Conservation (phyloP, 768 basidiomycete species). For the Boletus eberwhitei region DNA sequence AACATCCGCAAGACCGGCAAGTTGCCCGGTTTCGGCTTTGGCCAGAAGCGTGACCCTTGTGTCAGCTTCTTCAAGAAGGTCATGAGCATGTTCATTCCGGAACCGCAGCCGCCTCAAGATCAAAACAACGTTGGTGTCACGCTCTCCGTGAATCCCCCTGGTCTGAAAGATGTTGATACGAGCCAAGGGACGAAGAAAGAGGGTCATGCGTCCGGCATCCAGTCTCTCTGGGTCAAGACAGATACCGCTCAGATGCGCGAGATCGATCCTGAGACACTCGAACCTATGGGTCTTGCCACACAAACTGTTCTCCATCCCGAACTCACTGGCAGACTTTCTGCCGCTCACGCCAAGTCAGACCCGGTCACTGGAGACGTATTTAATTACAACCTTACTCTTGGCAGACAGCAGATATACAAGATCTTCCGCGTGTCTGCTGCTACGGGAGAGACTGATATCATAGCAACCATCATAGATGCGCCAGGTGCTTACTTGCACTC, state of each 20-base stretch:
- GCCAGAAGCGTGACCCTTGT: slow-evolving; percentile 34
- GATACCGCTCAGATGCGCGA: slow-evolving; percentile 30
- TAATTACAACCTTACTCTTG: slow-evolving; percentile 36
- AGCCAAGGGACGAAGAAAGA: slow-evolving; percentile 18
- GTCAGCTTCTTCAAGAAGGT: slow-evolving; percentile 29
- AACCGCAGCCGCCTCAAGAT: not conserved
- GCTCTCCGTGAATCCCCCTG: slow-evolving; percentile 30
- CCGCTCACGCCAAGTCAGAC: slow-evolving; percentile 39
- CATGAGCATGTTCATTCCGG: slow-evolving; percentile 30
- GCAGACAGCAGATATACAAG: slow-evolving; percentile 25
- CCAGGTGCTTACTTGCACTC: slow-evolving; percentile 40
- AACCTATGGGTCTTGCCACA: slow-evolving; percentile 30
- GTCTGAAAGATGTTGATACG: slow-evolving; percentile 22
- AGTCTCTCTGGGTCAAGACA: slow-evolving; percentile 32
- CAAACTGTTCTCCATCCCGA: slow-evolving; percentile 32
- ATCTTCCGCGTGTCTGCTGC: slow-evolving; percentile 35
- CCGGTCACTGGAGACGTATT: slow-evolving; percentile 34
- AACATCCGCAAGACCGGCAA: slow-evolving; percentile 25
- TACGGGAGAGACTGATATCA: slow-evolving; percentile 31
- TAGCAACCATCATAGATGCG: slow-evolving; percentile 38
- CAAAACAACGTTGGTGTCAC: slow-evolving; percentile 28
- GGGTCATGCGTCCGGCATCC: slow-evolving; percentile 25
- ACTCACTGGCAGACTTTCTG: slow-evolving; percentile 33
- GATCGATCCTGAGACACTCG: slow-evolving; percentile 37
- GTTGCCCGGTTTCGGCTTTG: slow-evolving; percentile 19